Percentiles rank a stretch among this genome's conserved stretches.
Evolutionary conservation across 2,329 filamentous ascomycete genomes (phyloP).

Genomic region (Thermoascus crustaceus): DNA sequence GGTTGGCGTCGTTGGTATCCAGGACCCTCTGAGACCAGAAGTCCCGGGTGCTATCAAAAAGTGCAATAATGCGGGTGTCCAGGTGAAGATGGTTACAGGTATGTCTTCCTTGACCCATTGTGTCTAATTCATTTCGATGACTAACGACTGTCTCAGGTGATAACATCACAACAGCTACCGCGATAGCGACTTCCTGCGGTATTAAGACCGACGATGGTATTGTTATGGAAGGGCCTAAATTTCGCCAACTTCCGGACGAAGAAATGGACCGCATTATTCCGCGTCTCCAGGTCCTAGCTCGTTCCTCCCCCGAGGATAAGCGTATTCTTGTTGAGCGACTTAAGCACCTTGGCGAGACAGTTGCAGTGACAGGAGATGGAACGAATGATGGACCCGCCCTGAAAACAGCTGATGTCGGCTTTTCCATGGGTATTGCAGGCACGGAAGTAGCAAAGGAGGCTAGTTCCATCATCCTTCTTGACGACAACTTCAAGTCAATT

Average conservation of each 20-base stretch:
- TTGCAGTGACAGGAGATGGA: conserved; percentile 57
- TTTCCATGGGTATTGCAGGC: conserved; percentile 60
- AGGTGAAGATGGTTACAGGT: conserved; percentile 65
- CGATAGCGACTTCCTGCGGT: conserved; percentile 66
- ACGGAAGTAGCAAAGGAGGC: conserved; percentile 62
- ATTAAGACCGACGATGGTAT: conserved; percentile 53
- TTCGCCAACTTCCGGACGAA: conserved; percentile 52
- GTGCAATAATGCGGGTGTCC: conserved; percentile 60
- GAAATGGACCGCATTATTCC: conserved; percentile 54
- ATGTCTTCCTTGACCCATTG: conserved; percentile 1
- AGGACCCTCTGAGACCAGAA: conserved; percentile 62
- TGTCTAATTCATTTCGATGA: not conserved
- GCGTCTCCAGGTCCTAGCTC: conserved; percentile 54
- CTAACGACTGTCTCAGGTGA: conserved; percentile 37
- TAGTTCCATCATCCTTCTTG: conserved; percentile 59
- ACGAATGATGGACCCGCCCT: conserved; percentile 60
- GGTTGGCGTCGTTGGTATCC: conserved; percentile 64
- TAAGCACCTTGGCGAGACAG: conserved; percentile 55
- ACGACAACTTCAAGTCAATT: conserved; percentile 59
- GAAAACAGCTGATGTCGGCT: conserved; percentile 59
- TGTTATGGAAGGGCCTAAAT: conserved; percentile 62
- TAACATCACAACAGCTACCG: conserved; percentile 62
- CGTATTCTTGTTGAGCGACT: conserved; percentile 54
- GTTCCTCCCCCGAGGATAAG: conserved; percentile 61
- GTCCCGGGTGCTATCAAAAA: conserved; percentile 60